A percentile compares a stretch with the other conserved stretches of the same genome.
Conservation (phyloP, 164 flowering plant species). For the Dillenia suffruticosa region DNA sequence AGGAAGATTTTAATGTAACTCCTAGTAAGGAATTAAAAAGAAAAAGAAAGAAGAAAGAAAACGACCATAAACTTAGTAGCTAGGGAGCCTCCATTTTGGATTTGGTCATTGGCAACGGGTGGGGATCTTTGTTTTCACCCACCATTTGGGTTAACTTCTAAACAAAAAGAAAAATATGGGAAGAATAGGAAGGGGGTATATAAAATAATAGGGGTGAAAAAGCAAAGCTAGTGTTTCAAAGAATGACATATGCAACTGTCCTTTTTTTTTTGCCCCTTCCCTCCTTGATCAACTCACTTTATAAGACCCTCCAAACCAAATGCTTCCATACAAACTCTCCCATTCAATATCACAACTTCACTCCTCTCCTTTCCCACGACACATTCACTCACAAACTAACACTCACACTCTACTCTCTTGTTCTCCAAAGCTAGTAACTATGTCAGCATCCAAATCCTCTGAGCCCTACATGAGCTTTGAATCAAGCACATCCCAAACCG, state of each 20-base stretch:
- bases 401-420: conserved; percentile 3
- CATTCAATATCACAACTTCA: conserved; percentile 1
- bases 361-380: conserved; percentile 6
- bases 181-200: too few species aligned
- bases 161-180: not conserved
- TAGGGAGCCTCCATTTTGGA: not conserved
- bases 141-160: not conserved
- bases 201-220: conserved; percentile 9
- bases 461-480: conserved; percentile 26
- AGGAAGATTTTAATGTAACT: too few species aligned
- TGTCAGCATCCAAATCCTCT: conserved; percentile 37
- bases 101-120: not conserved
- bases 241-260: conserved; percentile 32
- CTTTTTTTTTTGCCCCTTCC: conserved; percentile 16
- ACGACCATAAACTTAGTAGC: not conserved
- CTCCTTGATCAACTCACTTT: conserved; percentile 25
- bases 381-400: not conserved
- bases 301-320: conserved; percentile 20
- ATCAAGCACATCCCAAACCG: conserved; percentile 20
- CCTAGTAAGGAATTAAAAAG: too few species aligned
- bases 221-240: conserved; percentile 18
- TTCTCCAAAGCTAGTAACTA: conserved; percentile 8
- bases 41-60: conserved; percentile 1
- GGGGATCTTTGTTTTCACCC: too few species aligned
- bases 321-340: conserved; percentile 7